Conservation (phyloP, 2,329 filamentous ascomycete species). For the Cryphonectria parasitica region DNA sequence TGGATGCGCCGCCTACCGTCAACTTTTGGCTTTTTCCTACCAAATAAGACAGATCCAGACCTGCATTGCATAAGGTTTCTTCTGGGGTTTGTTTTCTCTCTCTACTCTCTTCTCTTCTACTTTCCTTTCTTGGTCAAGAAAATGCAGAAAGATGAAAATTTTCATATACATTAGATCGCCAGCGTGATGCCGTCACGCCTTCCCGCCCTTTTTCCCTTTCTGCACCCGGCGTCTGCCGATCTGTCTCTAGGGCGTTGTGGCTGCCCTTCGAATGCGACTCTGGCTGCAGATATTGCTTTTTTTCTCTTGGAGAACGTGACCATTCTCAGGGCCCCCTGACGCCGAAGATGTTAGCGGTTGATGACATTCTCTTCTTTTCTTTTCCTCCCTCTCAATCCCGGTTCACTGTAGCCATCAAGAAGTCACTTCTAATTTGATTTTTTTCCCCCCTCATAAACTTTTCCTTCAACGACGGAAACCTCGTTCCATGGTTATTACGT, state of each 20-base stretch:
- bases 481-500: too few relatives aligned
- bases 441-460: too few relatives aligned
- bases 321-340: too few relatives aligned
- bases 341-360: too few relatives aligned
- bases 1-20: conserved; percentile 2
- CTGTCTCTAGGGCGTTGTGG: neutral
- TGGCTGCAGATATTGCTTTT: neutral
- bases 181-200: neutral
- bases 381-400: too few relatives aligned
- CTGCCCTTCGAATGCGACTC: neutral
- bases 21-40: neutral
- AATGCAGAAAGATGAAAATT: neutral
- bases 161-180: neutral
- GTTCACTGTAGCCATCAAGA: too few relatives aligned
- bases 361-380: too few relatives aligned
- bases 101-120: neutral
- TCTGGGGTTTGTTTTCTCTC: too few relatives aligned
- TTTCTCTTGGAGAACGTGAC: too few relatives aligned
- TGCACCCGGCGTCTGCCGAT: neutral
- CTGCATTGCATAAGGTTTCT: neutral
- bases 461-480: too few relatives aligned
- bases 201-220: too few relatives aligned
- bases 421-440: too few relatives aligned
- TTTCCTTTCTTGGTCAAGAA: neutral
- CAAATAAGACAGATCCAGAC: neutral